A percentile compares a stretch with the other conserved stretches of the same genome.
Conservation (phyloP, 257 asterid genomes). For the Nicotiana paniculata region DNA sequence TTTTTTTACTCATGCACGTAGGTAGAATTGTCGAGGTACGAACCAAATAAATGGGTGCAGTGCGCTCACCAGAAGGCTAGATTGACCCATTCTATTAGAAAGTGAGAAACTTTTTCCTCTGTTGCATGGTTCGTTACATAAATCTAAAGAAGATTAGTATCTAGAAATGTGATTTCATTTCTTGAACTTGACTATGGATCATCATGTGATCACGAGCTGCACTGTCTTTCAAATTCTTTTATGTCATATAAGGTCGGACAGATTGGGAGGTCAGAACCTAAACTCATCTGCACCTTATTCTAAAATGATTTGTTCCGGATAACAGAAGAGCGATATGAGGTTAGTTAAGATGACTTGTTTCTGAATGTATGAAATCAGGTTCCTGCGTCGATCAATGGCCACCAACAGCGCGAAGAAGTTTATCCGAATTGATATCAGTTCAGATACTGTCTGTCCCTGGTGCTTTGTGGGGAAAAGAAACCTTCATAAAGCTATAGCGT, state of each 20-base stretch:
- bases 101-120: not conserved
- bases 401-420: conserved; percentile 44
- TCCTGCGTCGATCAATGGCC: conserved; percentile 41
- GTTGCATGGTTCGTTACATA: not conserved
- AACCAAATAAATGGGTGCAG: not conserved
- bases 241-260: not conserved
- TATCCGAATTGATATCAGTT: conserved; percentile 48
- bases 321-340: not conserved
- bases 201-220: not conserved
- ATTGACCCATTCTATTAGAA: not conserved
- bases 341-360: not conserved
- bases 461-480: conserved; percentile 80
- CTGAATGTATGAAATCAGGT: conserved; percentile 9
- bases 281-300: not conserved
- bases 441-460: conserved; percentile 91
- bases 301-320: not conserved
- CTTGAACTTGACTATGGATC: not conserved
- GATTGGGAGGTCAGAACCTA: not conserved
- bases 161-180: not conserved
- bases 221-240: not conserved
- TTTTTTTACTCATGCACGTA: not conserved
- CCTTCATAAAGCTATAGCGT: conserved; percentile 71
- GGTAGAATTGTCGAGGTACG: not conserved
- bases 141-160: not conserved
- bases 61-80: not conserved